These are phyloP conservation scores for Heritiera littoralis DNA, from an alignment of 345 rosid species.

Conservation along the genomic window DNA sequence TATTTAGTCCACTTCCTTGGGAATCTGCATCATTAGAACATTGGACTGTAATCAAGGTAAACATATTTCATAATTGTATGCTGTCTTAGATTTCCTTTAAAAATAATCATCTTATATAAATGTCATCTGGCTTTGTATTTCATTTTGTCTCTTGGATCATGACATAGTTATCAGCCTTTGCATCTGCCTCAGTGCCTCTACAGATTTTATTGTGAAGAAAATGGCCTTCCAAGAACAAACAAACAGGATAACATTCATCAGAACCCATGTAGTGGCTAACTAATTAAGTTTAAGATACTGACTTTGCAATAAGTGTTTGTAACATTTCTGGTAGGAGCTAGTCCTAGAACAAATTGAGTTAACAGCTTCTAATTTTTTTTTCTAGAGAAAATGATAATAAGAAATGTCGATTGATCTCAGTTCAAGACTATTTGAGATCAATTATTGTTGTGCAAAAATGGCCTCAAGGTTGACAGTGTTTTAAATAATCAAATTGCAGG, in stretches of 20 bases:
- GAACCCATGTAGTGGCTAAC: too few species aligned
- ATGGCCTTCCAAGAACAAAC: not conserved
- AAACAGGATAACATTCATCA: too few species aligned
- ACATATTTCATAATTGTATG: not conserved
- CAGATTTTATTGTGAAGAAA: not conserved
- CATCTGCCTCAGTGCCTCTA: not conserved
- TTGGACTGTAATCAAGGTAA: conserved; percentile 77
- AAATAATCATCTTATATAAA: not conserved
- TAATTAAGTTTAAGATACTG: too few species aligned
- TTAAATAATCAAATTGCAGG: conserved; percentile 34
- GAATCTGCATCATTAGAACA: conserved; percentile 38
- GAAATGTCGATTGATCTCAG: not conserved
- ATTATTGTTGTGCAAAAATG: not conserved
- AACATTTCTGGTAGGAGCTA: not conserved
- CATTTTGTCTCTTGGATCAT: not conserved
- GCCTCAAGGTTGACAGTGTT: not conserved
- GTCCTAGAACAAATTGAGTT: too few species aligned
- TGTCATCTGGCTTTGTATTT: not conserved
- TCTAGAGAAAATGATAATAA: too few species aligned
- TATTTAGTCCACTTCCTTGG: conserved; percentile 60
- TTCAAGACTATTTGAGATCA: not conserved
- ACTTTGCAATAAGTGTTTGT: too few species aligned
- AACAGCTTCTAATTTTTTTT: too few species aligned
- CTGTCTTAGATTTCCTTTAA: not conserved
- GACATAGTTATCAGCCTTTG: not conserved